Base-by-base conservation (phyloP, 306 rosid genomes). In the Lablab purpureus region DNA sequence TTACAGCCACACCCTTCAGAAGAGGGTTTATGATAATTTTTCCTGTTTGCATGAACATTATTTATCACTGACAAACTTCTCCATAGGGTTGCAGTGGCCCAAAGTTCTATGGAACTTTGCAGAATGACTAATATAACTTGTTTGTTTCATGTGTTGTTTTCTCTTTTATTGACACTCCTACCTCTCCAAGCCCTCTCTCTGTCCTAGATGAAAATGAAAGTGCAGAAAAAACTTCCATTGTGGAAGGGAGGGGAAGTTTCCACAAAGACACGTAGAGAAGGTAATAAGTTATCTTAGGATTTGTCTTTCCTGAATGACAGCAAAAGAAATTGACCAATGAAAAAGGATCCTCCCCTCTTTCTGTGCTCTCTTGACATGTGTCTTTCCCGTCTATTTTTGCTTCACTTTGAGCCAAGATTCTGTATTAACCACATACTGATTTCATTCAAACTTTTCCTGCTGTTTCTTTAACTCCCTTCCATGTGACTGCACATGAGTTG, bases 281-380 rank as follows among this genome's bases (percentile, higher is more conserved):
- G 84, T 76, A 90, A 92, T 80, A 76, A 81, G 84, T 94, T 94
- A 93, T 91, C 98, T 88, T 67, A 87, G 87, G 77, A 81, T 85
- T 89, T 93, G 96, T 92, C 92, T 85, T 90, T 89, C 90, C 73
- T 88, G 82, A 83, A 83, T 83, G 73, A 84, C 41, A 51, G 91
- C 66, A 87, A 89, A 41, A 76, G 23, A 70, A 80, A 84, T 84
- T 73, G 87, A 87, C 89, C 76, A 77, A 77, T 77, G 82, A 70
- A 82, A 87, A 74, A 60, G 81, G 78, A 78, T 81, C 75, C 76
- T 59, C 84, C 50, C 84, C 76, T 78, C 83, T 87, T 86, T 86
- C 89, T 82, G 89, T 85, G 91, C 82, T 84, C 73, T 84, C 87
- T 78, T 81, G 65, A 79, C 78, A 86, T 36, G 46, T 73, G 84